Base-by-base conservation (phyloP, 1,139 yeast species). In the Hyphopichia fennica region DNA sequence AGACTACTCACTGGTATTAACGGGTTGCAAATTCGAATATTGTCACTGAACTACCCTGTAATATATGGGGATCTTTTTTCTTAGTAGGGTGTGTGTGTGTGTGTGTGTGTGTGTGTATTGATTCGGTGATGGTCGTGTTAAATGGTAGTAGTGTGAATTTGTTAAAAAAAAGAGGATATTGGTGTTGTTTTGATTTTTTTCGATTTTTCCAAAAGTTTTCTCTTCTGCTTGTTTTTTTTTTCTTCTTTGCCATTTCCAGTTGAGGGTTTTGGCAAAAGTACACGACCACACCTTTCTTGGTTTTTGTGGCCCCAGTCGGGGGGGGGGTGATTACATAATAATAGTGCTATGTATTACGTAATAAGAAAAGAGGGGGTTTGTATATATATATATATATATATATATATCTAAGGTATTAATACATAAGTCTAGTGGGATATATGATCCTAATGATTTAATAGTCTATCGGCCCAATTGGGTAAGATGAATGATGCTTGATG, bases 401-500 rank as follows among this genome's bases (percentile, higher is more conserved):
- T n/a, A n/a, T n/a, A n/a, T n/a, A n/a, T n/a, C n/a, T n/a, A n/a
- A n/a, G n/a, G n/a, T n/a, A n/a, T n/a, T n/a, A n/a, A n/a, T n/a
- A n/a, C n/a, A n/a, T n/a, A n/a, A n/a, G n/a, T n/a, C n/a, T n/a
- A n/a, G n/a, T n/a, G n/a, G n/a, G n/a, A n/a, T n/a, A n/a, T n/a
- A n/a, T n/a, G n/a, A n/a, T n/a, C n/a, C 14, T 10, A 35, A 17
- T 28, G n/a, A 28, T 45, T 38, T 45, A 51, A 36, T 45, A 47
- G 61, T 42, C 62, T 56, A 44, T 75, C 69, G 2, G 96, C 96
- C 93, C 95, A 89, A 25, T 83, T 84, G 20, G 98, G 99, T 47
- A 93, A 72, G 36, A 90, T 82, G 62, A 90, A 93, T 36, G 96
- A 78, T 7, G 96, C 84, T 45, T 66, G 61, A 66, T 93, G 99